Base-by-base conservation (phyloP, 1,284 basidiomycete species). In the Cystobasidiaceae sp. region DNA sequence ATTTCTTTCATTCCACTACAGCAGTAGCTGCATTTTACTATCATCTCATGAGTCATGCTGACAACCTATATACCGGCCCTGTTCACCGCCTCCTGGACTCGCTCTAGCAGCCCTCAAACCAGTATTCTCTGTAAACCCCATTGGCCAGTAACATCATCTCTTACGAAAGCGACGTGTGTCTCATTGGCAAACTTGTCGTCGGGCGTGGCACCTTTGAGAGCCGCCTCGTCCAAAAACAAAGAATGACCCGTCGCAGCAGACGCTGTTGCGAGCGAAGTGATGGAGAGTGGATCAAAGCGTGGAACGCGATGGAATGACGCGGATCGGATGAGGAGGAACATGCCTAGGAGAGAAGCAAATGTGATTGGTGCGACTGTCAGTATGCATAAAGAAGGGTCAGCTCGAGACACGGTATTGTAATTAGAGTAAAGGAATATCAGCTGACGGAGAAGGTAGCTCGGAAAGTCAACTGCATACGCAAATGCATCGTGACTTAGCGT, bases 401-500 rank as follows among this genome's bases (percentile, higher is more conserved):
- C 5, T 11, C 25, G 11, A 32, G 11, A 11, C 11, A 25, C 19
- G 15, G 21, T 25, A 46, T 13, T n/a, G n/a, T n/a, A n/a, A 21
- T 46, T 4, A 33, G 19, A 19, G 21, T 15, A 41, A 41, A 15
- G 39, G 19, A 4, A 15, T 41, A 33, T 51, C 11, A n/a, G 23
- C 49, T 51, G 19, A 51, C 49, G 52, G 21, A 55, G 34, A 23
- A 55, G 52, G 23, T 55, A 55, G 6, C 33, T 55, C 17, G 39
- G 34, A 27, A 23, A 55, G 13, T 43, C 39, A 21, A 39, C 39
- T 19, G 52, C 13, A 27, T 39, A 55, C n/a, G 52, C 52, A 28
- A 55, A 55, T 2, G 52, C 37, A 30, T 55, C 52, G 37, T 55
- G 52, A 17, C 23, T n/a, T 23, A 55, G 52, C 5, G 8, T 39